A percentile compares a stretch with the other conserved stretches of the same genome.
Evolutionary conservation across 2,329 filamentous ascomycete genomes (phyloP).

Genomic region (Hortaea sp.): DNA sequence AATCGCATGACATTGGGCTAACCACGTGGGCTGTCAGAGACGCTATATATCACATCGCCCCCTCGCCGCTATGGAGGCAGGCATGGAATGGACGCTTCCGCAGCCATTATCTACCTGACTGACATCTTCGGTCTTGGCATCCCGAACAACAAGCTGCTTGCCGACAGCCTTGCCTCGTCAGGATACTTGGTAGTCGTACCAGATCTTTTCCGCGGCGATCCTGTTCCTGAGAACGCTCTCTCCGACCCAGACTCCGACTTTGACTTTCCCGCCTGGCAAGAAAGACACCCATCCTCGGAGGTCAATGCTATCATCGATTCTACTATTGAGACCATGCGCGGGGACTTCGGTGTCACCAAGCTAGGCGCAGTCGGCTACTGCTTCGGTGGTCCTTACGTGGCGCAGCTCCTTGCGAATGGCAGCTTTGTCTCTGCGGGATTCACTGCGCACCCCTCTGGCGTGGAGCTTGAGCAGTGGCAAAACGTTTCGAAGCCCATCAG

Average conservation of each 20-base stretch:
- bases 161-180: constrained; percentile 24
- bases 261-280: neutral
- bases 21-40: constrained; percentile 7
- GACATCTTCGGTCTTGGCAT: constrained; percentile 27
- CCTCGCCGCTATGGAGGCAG: constrained; percentile 2
- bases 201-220: constrained; percentile 26
- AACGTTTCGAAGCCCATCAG: constrained; percentile 58
- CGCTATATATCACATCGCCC: constrained; percentile 13
- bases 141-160: constrained; percentile 24
- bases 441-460: constrained; percentile 60
- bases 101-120: constrained; percentile 22
- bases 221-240: constrained; percentile 17
- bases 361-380: constrained; percentile 63
- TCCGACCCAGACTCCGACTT: constrained; percentile 16
- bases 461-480: constrained; percentile 54
- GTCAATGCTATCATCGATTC: neutral
- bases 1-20: neutral
- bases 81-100: constrained; percentile 7
- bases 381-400: constrained; percentile 67
- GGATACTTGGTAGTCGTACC: constrained; percentile 25
- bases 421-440: constrained; percentile 51
- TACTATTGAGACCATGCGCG: constrained; percentile 36
- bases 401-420: constrained; percentile 49
- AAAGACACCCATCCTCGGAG: neutral
- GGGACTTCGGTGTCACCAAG: constrained; percentile 42